Conservation (phyloP, 257 asterid species). For the Nicotiana benthamiana region DNA sequence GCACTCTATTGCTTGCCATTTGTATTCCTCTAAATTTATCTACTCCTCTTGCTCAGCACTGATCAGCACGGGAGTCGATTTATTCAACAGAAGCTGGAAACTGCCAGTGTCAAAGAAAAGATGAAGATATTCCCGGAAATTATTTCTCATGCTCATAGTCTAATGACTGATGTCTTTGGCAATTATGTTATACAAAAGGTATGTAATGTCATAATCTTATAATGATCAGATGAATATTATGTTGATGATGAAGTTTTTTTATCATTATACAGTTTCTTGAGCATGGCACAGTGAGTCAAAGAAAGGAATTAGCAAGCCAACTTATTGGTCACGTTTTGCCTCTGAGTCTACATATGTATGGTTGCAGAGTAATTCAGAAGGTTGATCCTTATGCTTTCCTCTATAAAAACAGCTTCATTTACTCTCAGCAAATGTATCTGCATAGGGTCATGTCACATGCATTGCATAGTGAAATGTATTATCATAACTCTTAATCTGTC, state of each 20-base stretch:
- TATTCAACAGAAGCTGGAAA: conserved; percentile 90
- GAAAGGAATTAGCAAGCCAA: conserved; percentile 66
- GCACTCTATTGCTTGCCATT: neutral
- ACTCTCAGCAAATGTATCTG: too few relatives aligned
- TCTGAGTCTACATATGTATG: conserved; percentile 88
- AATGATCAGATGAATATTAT: neutral
- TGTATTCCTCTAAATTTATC: too few relatives aligned
- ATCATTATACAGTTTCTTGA: conserved; percentile 59
- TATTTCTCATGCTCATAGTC: conserved; percentile 57
- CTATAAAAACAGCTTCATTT: too few relatives aligned
- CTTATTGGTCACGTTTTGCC: conserved; percentile 75
- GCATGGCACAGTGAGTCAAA: conserved; percentile 73
- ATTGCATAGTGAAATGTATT: too few relatives aligned
- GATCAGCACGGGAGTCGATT: conserved; percentile 92
- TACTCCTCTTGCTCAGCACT: conserved; percentile 33
- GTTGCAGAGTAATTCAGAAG: conserved; percentile 98
- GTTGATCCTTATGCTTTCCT: conserved; percentile 24
- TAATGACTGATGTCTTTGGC: conserved; percentile 85
- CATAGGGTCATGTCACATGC: too few relatives aligned
- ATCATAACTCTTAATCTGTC: too few relatives aligned
- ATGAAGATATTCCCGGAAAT: conserved; percentile 53
- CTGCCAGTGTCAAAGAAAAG: conserved; percentile 64
- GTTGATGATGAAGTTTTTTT: conserved; percentile 4
- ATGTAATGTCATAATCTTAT: neutral
- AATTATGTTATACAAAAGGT: conserved; percentile 95